Base-by-base conservation (phyloP, 345 rosid genomes). In the Barbarea vulgaris region DNA sequence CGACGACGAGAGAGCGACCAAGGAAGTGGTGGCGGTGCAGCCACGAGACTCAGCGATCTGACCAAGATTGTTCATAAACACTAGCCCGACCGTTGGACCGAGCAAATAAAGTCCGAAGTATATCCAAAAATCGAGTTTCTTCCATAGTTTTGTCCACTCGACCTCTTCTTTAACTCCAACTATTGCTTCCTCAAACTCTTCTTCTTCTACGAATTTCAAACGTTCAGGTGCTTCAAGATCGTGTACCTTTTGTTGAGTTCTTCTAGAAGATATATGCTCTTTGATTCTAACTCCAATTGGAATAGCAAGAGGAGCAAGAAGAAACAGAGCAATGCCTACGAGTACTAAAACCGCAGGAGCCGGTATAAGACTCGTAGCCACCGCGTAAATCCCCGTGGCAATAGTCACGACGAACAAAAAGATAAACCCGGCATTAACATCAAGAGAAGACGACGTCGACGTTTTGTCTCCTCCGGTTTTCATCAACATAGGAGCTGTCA, bases 1-100 rank as follows among this genome's bases (percentile, higher is more conserved):
- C 0, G 97, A 86, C 1, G 99, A 90, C 10, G 97, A 85, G 74
- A 95, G 70, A 6, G 97, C 82, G 59, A 95, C 97, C 15, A 95
- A 82, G 17, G 88, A 77, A 24, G 86, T 64, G 1, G 87, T 83
- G 4, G 47, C 81, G 0, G 82, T 47, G 31, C 68, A 82, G 15
- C 96, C 87, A 1, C 97, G 86, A 72, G 99, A 95, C 81, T 95
- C 97, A 0, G 97, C 83, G 31, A 92, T 87, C 77, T 95, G 99
- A 72, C 99, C 99, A 83, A 95, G 84, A 76, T 95, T 95, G 74
- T 95, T 92, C 66, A 84, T 74, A 65, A 73, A 95, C 30, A 91
- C 97, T 18, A 95, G 22, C 34, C 97, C 97, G 1, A 95, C 74
- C 7, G 97, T 90, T n/a, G 91, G 90, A n/a, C 97, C 93, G n/a